phyloP scores from a whole-genome alignment of 1,284 basidiomycete genomes.

The Phaffia rhodozyma region DNA sequence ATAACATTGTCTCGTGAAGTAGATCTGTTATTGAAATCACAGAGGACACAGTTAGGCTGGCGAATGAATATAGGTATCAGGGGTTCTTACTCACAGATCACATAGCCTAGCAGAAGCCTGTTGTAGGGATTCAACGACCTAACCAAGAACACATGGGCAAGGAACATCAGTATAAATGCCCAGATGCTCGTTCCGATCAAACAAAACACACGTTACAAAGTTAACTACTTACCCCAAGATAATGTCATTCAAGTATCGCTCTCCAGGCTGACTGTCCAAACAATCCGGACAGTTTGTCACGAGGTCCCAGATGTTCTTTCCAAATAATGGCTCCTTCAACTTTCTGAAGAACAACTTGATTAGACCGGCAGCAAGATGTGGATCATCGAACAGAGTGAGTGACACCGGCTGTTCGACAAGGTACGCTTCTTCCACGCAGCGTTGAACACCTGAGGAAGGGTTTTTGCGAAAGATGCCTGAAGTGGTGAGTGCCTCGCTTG shows the following conservation, averaged over 20 bases:
- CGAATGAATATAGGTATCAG: not conserved
- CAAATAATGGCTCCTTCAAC: conserved; percentile 60
- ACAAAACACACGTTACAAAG: too few species aligned
- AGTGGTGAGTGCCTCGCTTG: conserved; percentile 46
- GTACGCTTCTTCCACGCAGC: conserved; percentile 64
- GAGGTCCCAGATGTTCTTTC: conserved; percentile 50
- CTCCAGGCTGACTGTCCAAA: too few species aligned
- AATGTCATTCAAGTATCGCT: too few species aligned
- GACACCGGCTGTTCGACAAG: conserved; percentile 46
- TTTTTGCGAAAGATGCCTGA: conserved; percentile 70
- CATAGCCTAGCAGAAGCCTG: conserved; percentile 3
- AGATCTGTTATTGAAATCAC: not conserved
- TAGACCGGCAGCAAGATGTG: conserved; percentile 66
- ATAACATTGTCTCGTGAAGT: conserved; percentile 3
- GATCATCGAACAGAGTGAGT: conserved; percentile 56
- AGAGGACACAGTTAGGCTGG: not conserved
- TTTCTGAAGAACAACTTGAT: conserved; percentile 73
- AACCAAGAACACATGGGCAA: too few species aligned
- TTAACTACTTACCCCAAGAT: too few species aligned
- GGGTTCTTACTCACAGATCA: conserved; percentile 4
- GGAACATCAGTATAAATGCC: too few species aligned
- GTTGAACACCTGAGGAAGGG: conserved; percentile 54
- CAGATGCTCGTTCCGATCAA: too few species aligned
- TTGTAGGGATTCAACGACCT: too few species aligned
- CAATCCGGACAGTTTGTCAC: conserved; percentile 52